Conservation (phyloP, 768 basidiomycete species). For the Leccinum imitatum region DNA sequence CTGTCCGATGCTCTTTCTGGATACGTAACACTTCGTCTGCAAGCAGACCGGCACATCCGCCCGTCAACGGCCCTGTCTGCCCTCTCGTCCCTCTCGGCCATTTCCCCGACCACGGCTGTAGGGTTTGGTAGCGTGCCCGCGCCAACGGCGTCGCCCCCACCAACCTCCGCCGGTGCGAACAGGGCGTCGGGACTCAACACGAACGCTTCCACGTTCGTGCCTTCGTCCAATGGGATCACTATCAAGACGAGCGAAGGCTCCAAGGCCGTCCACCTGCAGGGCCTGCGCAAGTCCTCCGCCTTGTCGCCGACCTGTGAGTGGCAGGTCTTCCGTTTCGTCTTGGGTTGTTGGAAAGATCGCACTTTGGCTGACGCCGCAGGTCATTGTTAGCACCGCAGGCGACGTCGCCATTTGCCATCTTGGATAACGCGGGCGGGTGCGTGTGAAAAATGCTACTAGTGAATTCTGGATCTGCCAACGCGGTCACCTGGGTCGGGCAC, state of each 20-base stretch:
- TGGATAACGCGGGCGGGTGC: conserved; percentile 22
- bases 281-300: conserved; percentile 15
- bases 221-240: conserved; percentile 15
- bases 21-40: too few relatives aligned
- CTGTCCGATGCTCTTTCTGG: too few relatives aligned
- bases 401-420: conserved; percentile 27
- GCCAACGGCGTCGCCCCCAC: background rate
- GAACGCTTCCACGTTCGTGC: conserved; percentile 28
- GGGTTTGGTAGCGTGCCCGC: background rate
- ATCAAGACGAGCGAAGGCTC: conserved; percentile 24
- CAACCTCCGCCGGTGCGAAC: background rate
- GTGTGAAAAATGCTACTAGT: conserved; percentile 4
- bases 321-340: background rate
- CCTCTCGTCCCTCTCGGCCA: conserved; percentile 9
- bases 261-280: conserved; percentile 13
- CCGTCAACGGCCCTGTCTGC: too few relatives aligned
- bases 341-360: background rate
- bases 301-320: conserved; percentile 27
- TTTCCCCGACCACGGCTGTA: background rate
- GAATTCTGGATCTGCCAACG: background rate
- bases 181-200: conserved; percentile 18
- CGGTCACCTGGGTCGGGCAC: background rate
- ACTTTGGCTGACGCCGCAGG: conserved; percentile 3
- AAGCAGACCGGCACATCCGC: too few relatives aligned
- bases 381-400: conserved; percentile 21